These are phyloP conservation scores for Colletotrichum sp. DNA, from an alignment of 2,329 filamentous ascomycete genomes.

Conservation along the genomic window DNA sequence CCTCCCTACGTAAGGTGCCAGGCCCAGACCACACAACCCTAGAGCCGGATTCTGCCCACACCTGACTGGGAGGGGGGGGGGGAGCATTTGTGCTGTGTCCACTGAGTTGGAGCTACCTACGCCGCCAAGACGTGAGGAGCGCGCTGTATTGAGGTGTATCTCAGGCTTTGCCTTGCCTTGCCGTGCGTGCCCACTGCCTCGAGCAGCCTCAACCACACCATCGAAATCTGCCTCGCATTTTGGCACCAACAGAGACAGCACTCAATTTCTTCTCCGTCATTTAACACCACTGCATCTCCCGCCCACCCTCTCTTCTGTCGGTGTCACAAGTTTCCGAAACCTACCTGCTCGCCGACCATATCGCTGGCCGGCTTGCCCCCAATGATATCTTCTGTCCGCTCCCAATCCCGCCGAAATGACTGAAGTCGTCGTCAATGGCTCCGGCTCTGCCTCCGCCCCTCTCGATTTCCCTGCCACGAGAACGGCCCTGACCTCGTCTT, in stretches of 20 bases:
- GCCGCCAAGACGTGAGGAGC: neutral
- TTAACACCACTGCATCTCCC: neutral
- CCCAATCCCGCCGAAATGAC: conserved; percentile 47
- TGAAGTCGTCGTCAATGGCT: conserved; percentile 48
- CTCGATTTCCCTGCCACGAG: conserved; percentile 57
- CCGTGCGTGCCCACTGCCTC: neutral
- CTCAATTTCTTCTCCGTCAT: neutral
- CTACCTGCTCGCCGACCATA: conserved; percentile 5
- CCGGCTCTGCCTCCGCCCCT: conserved; percentile 35
- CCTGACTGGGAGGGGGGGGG: neutral
- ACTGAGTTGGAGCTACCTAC: neutral
- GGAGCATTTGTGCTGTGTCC: neutral
- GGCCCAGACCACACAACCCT: neutral
- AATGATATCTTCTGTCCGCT: conserved; percentile 16
- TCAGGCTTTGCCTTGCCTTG: neutral
- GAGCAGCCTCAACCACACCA: neutral
- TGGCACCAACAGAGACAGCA: neutral
- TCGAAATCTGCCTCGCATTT: neutral
- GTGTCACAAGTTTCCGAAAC: neutral
- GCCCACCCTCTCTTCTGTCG: neutral
- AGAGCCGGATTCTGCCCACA: neutral
- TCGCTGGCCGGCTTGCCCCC: conserved; percentile 13
- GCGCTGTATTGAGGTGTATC: neutral
- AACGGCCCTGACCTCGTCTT: conserved; percentile 64
- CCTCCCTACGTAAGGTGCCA: neutral